These are phyloP conservation scores for Silene noctiflora DNA, from an alignment of 179 eudicot genomes.

Conservation along the genomic window DNA sequence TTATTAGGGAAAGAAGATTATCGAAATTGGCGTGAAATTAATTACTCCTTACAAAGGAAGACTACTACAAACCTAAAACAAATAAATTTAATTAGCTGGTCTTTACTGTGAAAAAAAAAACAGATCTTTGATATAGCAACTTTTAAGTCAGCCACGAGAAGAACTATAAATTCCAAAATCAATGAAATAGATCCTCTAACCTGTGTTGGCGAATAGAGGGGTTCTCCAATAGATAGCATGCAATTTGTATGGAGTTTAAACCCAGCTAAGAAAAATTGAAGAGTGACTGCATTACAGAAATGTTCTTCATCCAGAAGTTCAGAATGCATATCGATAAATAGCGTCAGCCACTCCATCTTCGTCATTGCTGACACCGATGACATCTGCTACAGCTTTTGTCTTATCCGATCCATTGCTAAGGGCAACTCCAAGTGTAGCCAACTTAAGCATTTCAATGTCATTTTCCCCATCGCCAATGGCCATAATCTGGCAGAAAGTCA, in stretches of 20 bases:
- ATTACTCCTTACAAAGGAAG: too few species aligned
- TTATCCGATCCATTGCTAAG: conserved; percentile 85
- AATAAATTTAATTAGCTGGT: neutral
- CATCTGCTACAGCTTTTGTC: conserved; percentile 79
- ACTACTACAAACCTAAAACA: too few species aligned
- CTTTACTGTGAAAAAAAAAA: neutral
- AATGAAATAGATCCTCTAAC: neutral
- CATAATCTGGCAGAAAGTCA: conserved; percentile 54
- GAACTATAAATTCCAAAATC: neutral
- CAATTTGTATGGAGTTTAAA: neutral
- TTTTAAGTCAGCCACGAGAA: neutral
- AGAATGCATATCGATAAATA: conserved; percentile 85
- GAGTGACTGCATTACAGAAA: neutral
- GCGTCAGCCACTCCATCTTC: conserved; percentile 98
- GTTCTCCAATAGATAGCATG: conserved; percentile 4
- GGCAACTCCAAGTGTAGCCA: conserved; percentile 80
- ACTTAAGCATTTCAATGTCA: conserved; percentile 84
- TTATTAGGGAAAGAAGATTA: too few species aligned
- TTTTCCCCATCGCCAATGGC: conserved; percentile 96
- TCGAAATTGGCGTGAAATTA: too few species aligned
- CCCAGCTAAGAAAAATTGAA: neutral
- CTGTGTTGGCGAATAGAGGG: neutral
- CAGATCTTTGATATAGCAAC: neutral
- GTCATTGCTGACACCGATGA: conserved; percentile 73
- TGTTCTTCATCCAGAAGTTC: conserved; percentile 26